These are phyloP conservation scores for Pestalotiopsis sp. DNA, from an alignment of 2,329 filamentous ascomycete species.

Conservation along the genomic window DNA sequence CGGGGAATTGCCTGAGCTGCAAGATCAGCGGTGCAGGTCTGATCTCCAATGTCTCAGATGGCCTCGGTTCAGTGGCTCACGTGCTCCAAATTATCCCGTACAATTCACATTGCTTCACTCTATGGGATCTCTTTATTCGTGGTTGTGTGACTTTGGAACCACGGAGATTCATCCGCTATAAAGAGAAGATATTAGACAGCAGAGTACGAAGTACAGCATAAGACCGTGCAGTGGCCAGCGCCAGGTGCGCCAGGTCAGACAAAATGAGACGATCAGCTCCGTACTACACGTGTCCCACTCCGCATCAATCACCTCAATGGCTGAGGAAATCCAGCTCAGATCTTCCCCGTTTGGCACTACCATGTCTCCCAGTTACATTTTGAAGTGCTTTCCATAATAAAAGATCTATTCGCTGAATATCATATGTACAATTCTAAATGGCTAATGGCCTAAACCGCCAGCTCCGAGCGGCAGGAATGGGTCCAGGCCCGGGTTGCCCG, in stretches of 20 bases:
- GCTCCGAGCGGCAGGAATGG: constrained; percentile 61
- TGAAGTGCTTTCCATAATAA: background rate
- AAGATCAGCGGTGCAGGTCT: background rate
- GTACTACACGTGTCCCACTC: too few species aligned
- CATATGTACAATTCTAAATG: background rate
- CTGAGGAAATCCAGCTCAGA: background rate
- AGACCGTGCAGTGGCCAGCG: too few species aligned
- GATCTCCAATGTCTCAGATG: background rate
- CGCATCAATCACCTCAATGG: background rate
- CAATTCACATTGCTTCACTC: background rate
- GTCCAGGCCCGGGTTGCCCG: constrained; percentile 53
- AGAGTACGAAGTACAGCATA: too few species aligned
- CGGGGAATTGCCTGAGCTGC: background rate
- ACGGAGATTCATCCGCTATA: too few species aligned
- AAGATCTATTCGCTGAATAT: background rate
- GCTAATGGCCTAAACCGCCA: constrained; percentile 28
- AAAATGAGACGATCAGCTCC: too few species aligned
- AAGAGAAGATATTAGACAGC: too few species aligned
- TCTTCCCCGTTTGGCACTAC: background rate
- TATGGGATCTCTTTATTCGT: too few species aligned
- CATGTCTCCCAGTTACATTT: background rate
- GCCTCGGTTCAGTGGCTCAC: background rate
- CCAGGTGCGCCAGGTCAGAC: too few species aligned
- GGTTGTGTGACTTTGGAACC: too few species aligned
- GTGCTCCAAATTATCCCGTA: background rate